These are phyloP conservation scores for Chaetoceros muelleri DNA, from an alignment of 108 stramenopile genomes.

Conservation along the genomic window DNA sequence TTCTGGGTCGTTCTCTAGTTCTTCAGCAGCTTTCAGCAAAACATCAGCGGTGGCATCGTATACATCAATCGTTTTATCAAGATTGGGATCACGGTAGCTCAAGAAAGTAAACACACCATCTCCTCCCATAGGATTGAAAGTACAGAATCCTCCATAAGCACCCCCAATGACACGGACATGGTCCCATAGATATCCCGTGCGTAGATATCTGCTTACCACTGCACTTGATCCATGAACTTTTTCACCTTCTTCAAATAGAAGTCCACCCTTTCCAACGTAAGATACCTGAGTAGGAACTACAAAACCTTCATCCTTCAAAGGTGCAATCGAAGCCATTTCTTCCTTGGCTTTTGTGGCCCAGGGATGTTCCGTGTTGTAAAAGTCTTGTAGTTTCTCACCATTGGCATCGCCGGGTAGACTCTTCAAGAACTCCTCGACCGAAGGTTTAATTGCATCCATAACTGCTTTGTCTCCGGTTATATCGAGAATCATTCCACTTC, in stretches of 20 bases:
- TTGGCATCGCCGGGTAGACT: constrained; percentile 58
- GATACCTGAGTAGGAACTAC: constrained; percentile 92
- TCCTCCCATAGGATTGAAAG: constrained; percentile 69
- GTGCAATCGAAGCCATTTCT: constrained; percentile 54
- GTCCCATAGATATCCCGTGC: constrained; percentile 92
- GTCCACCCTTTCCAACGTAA: constrained; percentile 89
- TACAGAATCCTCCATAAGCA: constrained; percentile 94
- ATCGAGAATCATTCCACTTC: constrained; percentile 84
- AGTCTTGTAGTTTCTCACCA: constrained; percentile 53
- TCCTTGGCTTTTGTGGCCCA: constrained; percentile 68
- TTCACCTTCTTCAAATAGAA: constrained; percentile 79
- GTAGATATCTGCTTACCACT: constrained; percentile 72
- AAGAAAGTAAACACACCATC: constrained; percentile 76
- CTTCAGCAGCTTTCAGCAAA: constrained; percentile 60
- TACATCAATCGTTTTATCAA: constrained; percentile 84
- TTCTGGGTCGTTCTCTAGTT: constrained; percentile 68
- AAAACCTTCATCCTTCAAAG: constrained; percentile 82
- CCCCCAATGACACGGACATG: constrained; percentile 94
- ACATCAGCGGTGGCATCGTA: constrained; percentile 88
- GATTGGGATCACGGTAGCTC: constrained; percentile 94
- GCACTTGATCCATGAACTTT: constrained; percentile 56
- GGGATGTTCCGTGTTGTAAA: constrained; percentile 63
- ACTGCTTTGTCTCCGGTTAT: constrained; percentile 81
- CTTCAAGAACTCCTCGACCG: constrained; percentile 54
- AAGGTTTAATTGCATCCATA: constrained; percentile 49